phyloP scores from a whole-genome alignment of 495 filamentous ascomycete genomes.

The Trichoderma orchidacearum region DNA sequence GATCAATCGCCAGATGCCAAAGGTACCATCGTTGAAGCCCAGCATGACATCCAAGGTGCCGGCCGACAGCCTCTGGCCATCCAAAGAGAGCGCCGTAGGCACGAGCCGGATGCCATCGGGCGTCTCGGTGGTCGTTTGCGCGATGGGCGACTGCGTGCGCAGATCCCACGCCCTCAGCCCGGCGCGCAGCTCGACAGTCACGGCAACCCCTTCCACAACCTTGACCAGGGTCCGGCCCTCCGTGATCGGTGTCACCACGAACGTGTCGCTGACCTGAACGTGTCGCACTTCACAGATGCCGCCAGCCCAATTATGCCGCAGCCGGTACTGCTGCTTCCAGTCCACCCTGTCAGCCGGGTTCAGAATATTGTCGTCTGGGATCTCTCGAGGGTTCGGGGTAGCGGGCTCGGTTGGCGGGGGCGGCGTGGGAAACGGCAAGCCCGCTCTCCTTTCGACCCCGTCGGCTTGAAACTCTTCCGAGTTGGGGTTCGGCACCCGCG shows the following conservation, averaged over 20 bases:
- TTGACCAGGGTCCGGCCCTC: slow-evolving; percentile 43
- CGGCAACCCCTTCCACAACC: slow-evolving; percentile 58
- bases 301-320: slow-evolving; percentile 83
- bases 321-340: slow-evolving; percentile 86
- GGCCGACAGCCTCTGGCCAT: slow-evolving; percentile 24
- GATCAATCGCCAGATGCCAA: slow-evolving; percentile 52
- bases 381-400: too few species aligned
- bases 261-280: slow-evolving; percentile 23
- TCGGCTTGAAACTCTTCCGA: too few species aligned
- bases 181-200: slow-evolving; percentile 56
- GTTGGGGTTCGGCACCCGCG: too few species aligned
- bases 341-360: slow-evolving; percentile 35
- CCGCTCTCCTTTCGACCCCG: too few species aligned
- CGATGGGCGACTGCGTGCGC: slow-evolving; percentile 43
- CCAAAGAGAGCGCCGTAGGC: slow-evolving; percentile 59
- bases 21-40: slow-evolving; percentile 67
- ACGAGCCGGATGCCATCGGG: slow-evolving; percentile 6
- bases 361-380: slow-evolving; percentile 15
- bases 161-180: slow-evolving; percentile 72
- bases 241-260: background rate
- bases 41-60: slow-evolving; percentile 41
- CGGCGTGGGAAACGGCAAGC: slow-evolving; percentile 7
- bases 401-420: slow-evolving; percentile 47
- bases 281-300: slow-evolving; percentile 73
- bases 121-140: slow-evolving; percentile 23